Evolutionary conservation across 495 filamentous ascomycete species (phyloP).

Genomic region (Neurospora sp.): DNA sequence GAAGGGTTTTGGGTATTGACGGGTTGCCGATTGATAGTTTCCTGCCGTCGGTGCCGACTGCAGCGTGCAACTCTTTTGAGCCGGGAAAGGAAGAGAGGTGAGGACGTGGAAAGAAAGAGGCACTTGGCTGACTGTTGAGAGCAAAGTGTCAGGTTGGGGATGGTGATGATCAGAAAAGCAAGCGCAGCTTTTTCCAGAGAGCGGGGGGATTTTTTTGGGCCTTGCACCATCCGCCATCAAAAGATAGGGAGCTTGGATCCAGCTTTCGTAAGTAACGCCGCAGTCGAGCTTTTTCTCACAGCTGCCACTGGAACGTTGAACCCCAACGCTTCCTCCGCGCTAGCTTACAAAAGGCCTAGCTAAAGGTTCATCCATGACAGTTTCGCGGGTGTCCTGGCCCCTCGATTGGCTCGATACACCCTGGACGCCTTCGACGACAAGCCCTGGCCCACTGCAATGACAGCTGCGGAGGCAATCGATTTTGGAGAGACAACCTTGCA

Average conservation of each 20-base stretch:
- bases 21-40: neutral
- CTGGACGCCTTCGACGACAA: neutral
- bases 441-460: neutral
- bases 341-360: conserved; percentile 16
- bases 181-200: conserved; percentile 4
- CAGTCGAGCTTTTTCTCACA: conserved; percentile 4
- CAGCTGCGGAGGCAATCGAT: neutral
- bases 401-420: neutral
- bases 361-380: neutral
- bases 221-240: neutral
- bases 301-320: conserved; percentile 18
- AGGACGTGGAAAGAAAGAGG: neutral
- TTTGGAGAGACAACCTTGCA: neutral
- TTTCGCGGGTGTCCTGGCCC: neutral
- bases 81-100: neutral
- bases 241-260: conserved; percentile 17
- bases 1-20: neutral
- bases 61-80: neutral
- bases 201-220: conserved; percentile 24
- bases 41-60: neutral
- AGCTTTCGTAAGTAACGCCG: conserved; percentile 5
- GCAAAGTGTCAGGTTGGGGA: neutral
- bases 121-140: neutral
- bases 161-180: conserved; percentile 5
- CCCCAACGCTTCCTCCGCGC: conserved; percentile 21